phyloP scores from a whole-genome alignment of 345 rosid genomes.

The Ricinus communis region DNA sequence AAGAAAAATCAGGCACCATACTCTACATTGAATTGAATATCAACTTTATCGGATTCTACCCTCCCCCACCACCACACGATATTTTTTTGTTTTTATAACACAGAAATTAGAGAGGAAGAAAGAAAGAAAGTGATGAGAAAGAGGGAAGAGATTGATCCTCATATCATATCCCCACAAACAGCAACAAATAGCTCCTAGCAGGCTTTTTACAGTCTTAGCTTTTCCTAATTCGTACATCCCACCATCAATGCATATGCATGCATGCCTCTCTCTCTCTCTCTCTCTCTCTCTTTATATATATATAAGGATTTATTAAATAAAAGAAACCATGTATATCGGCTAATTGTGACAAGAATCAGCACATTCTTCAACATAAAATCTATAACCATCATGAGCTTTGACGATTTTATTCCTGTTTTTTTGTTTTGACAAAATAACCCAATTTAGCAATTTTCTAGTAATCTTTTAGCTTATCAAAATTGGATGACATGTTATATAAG shows the following conservation, averaged over 20 bases:
- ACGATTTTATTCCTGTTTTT: too few relatives aligned
- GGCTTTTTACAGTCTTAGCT: constrained; percentile 43
- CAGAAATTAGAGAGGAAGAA: background rate
- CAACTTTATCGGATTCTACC: constrained; percentile 38
- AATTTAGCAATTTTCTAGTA: too few relatives aligned
- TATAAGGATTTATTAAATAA: too few relatives aligned
- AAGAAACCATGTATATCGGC: too few relatives aligned
- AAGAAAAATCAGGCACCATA: constrained; percentile 6
- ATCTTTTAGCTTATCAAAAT: too few relatives aligned
- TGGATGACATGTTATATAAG: too few relatives aligned
- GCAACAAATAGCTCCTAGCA: constrained; percentile 40
- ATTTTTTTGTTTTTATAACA: too few relatives aligned
- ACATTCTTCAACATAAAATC: constrained; percentile 7
- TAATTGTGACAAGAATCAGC: background rate
- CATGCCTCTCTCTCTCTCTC: background rate
- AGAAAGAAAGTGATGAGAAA: background rate
- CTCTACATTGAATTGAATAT: constrained; percentile 7
- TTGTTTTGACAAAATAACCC: too few relatives aligned
- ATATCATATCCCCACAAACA: constrained; percentile 34
- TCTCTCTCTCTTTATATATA: too few relatives aligned
- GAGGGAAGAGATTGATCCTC: constrained; percentile 16
- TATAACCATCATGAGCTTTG: too few relatives aligned
- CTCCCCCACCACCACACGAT: constrained; percentile 15
- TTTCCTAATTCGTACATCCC: constrained; percentile 31
- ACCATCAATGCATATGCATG: constrained; percentile 21